phyloP scores from a whole-genome alignment of 768 basidiomycete genomes.

The Tylopilus cervinicoccineus region DNA sequence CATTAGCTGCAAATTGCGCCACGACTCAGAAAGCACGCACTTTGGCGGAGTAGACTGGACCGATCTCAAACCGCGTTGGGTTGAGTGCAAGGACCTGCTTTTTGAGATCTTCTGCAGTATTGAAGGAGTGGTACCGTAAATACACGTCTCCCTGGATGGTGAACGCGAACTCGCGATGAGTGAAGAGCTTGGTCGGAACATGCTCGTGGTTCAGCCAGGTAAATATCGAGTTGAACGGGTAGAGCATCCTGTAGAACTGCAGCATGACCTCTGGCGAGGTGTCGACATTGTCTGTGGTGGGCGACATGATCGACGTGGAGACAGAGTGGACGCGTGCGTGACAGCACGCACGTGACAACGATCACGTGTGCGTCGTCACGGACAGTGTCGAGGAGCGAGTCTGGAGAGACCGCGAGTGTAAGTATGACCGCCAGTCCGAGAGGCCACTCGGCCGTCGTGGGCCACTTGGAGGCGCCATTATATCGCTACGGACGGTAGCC shows the following conservation, averaged over 20 bases:
- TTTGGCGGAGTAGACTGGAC: constrained; percentile 84
- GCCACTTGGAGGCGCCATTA: too few relatives aligned
- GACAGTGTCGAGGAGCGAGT: too few relatives aligned
- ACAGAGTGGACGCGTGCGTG: constrained; percentile 11
- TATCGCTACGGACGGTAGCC: too few relatives aligned
- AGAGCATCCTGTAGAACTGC: constrained; percentile 84
- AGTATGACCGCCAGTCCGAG: too few relatives aligned
- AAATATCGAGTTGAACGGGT: constrained; percentile 93
- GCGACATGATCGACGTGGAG: constrained; percentile 5
- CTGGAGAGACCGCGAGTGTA: too few relatives aligned
- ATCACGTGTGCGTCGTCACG: constrained; percentile 12
- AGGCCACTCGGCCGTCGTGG: neutral
- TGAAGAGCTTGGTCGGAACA: constrained; percentile 73
- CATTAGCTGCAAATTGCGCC: constrained; percentile 1
- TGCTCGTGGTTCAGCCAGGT: constrained; percentile 94
- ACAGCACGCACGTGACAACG: constrained; percentile 14
- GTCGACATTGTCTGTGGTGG: constrained; percentile 16
- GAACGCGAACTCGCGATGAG: constrained; percentile 94
- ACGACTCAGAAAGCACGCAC: constrained; percentile 43
- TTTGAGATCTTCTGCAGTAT: constrained; percentile 82
- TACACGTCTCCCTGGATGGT: constrained; percentile 90
- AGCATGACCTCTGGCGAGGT: constrained; percentile 62
- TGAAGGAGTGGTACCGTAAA: constrained; percentile 92
- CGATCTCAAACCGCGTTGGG: constrained; percentile 95
- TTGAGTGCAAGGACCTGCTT: constrained; percentile 80